Percentiles rank a stretch among this genome's conserved stretches.
Conservation (phyloP, 2,329 filamentous ascomycete genomes). For the Fusarium sp. region DNA sequence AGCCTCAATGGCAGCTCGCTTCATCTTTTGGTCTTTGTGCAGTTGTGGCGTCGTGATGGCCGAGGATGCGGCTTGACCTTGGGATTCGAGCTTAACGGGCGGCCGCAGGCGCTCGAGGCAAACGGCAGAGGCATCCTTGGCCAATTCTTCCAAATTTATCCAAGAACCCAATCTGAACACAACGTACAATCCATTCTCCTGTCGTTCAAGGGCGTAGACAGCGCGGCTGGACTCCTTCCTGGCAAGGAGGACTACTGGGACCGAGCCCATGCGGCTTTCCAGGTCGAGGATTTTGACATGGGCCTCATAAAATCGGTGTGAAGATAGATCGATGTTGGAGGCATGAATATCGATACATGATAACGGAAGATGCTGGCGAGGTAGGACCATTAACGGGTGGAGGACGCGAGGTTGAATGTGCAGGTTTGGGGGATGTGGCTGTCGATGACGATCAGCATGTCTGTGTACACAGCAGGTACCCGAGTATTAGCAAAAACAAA, state of each 20-base stretch:
- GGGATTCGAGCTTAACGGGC: constrained; percentile 25
- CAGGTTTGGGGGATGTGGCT: constrained; percentile 69
- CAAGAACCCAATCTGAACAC: constrained; percentile 76
- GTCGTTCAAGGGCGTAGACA: constrained; percentile 74
- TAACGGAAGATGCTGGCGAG: constrained; percentile 70
- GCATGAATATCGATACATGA: constrained; percentile 69
- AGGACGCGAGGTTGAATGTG: constrained; percentile 66
- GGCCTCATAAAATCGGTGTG: constrained; percentile 70
- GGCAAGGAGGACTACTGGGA: constrained; percentile 70
- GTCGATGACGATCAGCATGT: constrained; percentile 12
- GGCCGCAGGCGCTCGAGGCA: constrained; percentile 48
- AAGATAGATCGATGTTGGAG: constrained; percentile 62
- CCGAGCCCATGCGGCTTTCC: constrained; percentile 68
- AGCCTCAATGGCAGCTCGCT: constrained; percentile 71
- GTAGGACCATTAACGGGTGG: constrained; percentile 71
- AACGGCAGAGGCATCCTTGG: constrained; percentile 58
- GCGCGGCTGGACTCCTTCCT: constrained; percentile 66
- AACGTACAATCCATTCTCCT: constrained; percentile 71
- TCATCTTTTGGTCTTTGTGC: constrained; percentile 65
- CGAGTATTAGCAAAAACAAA: background rate
- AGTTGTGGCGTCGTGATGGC: constrained; percentile 58
- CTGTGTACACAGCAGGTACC: background rate
- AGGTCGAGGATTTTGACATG: constrained; percentile 73
- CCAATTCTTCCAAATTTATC: constrained; percentile 70
- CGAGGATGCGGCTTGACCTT: constrained; percentile 31